These are phyloP conservation scores for Chenopodium suecicum DNA, from an alignment of 148 eudicot species.

Conservation along the genomic window DNA sequence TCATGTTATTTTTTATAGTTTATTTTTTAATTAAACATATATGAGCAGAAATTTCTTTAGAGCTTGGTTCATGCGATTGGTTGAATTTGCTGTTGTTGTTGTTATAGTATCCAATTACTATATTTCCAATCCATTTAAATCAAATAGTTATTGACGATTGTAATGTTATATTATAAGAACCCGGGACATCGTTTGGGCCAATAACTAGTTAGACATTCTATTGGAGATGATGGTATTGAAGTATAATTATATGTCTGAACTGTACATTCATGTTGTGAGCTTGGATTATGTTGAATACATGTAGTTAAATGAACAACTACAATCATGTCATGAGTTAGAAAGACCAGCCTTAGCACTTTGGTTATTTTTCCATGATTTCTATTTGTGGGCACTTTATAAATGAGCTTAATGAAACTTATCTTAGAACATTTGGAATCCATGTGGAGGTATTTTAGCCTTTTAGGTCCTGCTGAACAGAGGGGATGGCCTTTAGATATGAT, in stretches of 20 bases:
- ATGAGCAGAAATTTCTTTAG: too few relatives aligned
- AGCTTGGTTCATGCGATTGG: too few relatives aligned
- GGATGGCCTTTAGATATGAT: constrained; percentile 4
- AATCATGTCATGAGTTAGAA: background rate
- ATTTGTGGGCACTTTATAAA: background rate
- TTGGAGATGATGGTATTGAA: background rate
- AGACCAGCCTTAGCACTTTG: background rate
- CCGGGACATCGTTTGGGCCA: too few relatives aligned
- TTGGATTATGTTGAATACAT: background rate
- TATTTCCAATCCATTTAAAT: too few relatives aligned
- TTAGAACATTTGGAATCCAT: background rate
- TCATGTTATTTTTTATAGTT: too few relatives aligned
- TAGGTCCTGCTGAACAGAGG: background rate
- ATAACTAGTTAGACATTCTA: background rate
- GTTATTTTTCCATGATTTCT: background rate
- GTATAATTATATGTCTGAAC: background rate
- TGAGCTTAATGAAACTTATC: background rate
- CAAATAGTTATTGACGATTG: too few relatives aligned
- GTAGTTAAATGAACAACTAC: background rate
- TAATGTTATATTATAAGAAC: too few relatives aligned
- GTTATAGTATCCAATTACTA: too few relatives aligned
- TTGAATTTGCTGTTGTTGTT: too few relatives aligned
- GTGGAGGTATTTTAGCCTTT: background rate
- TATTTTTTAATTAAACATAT: too few relatives aligned
- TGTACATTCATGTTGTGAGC: background rate